Base-by-base conservation (phyloP, 257 asterid genomes). In the Solanum chaucha region DNA sequence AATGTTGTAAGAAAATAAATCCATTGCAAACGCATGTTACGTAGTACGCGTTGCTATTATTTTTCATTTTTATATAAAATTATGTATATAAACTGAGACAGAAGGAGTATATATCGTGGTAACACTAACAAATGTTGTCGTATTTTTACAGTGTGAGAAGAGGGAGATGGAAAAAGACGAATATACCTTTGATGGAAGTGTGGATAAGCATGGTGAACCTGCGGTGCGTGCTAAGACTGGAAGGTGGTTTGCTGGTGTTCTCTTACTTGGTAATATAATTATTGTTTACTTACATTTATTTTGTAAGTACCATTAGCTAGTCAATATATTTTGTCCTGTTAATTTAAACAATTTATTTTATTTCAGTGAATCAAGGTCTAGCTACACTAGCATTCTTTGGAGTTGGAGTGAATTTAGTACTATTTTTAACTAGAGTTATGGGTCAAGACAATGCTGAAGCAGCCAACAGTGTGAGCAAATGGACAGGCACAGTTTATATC, bases 341-440 rank as follows among this genome's bases (percentile, higher is more conserved):
- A 58, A 58, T 58, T 58, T 58, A 58, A 58, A 58, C 65, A 58
- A 35, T 10, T 46, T 46, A 46, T 46, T 46, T 46, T 46, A 46
- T 46, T 30, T 32, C 41, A 96, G 98, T 94, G 92, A 96, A 96
- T 86, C 98, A 96, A 92, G 99, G 98, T 6, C 96, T 96, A 22
- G 99, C 96, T 4, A 96, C 99, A 7, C 94, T 96, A 1, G 98
- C 99, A 55, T 96, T 96, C 89, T 96, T 96, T 46, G 99, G 99
- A 0, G 98, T 96, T 11, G 99, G 99, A 17, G 99, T 95, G 46
- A 96, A 96, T 87, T 86, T 96, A 85, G 99, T 96, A 1, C 84
- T 96, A 89, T 96, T 90, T 87, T 85, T 96, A 20, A 96, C 98
- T 0, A 86, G 99, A 88, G 99, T 96, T 1, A 95, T 95, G 95